Percentiles rank a stretch among this genome's conserved stretches.
These are phyloP conservation scores for Xylariaceae sp. DNA, from an alignment of 2,329 filamentous ascomycete genomes.

Conservation along the genomic window DNA sequence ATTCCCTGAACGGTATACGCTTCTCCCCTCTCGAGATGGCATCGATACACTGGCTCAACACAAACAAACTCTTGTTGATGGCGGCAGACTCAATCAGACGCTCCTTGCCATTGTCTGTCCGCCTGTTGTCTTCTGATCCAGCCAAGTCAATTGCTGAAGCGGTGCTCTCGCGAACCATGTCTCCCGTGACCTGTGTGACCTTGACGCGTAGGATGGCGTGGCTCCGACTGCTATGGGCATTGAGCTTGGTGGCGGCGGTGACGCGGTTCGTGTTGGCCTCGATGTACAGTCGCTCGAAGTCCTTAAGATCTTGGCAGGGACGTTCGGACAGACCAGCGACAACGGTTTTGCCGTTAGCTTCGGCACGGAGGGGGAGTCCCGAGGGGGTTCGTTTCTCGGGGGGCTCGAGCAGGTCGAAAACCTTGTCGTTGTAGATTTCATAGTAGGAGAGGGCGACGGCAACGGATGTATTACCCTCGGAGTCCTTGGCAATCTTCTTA, in stretches of 20 bases:
- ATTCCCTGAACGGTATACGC: constrained; percentile 89
- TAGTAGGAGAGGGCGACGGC: constrained; percentile 83
- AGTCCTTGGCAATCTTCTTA: constrained; percentile 82
- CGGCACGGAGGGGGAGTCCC: constrained; percentile 77
- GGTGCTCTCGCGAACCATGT: constrained; percentile 71
- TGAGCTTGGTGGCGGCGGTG: constrained; percentile 87
- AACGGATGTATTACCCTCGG: constrained; percentile 66
- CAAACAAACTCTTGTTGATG: constrained; percentile 97
- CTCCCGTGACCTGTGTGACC: constrained; percentile 70
- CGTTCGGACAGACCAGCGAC: constrained; percentile 84
- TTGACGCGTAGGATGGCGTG: constrained; percentile 92
- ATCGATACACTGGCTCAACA: constrained; percentile 91
- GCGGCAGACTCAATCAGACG: constrained; percentile 90
- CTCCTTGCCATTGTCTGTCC: constrained; percentile 92
- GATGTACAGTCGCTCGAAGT: constrained; percentile 87
- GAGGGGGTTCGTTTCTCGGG: constrained; percentile 81
- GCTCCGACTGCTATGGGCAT: constrained; percentile 84
- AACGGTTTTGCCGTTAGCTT: constrained; percentile 82
- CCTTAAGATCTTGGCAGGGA: constrained; percentile 78
- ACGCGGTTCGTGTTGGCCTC: constrained; percentile 89
- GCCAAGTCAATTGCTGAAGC: constrained; percentile 93
- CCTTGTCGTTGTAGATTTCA: constrained; percentile 96
- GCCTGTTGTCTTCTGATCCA: constrained; percentile 90
- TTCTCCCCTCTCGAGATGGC: constrained; percentile 75
- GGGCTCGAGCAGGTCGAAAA: constrained; percentile 85